Conservation (phyloP, 768 basidiomycete genomes). For the Suillus subaureus region DNA sequence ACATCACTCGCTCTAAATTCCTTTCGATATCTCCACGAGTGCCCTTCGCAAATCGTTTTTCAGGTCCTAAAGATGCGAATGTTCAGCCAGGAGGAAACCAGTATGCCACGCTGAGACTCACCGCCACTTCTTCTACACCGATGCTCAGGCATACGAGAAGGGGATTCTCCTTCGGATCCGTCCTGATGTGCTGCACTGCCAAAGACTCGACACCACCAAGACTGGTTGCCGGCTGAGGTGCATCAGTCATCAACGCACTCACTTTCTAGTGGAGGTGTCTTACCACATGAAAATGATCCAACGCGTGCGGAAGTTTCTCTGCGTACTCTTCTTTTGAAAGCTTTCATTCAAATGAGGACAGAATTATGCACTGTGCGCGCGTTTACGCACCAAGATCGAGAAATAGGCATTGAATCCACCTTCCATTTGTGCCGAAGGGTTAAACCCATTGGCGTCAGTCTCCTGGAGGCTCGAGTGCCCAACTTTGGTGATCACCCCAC, state of each 20-base stretch:
- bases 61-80: slow-evolving; percentile 53
- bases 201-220: slow-evolving; percentile 87
- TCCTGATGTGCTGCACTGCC: slow-evolving; percentile 67
- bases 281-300: slow-evolving; percentile 70
- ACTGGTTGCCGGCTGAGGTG: slow-evolving; percentile 72
- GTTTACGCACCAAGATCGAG: slow-evolving; percentile 54
- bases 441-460: slow-evolving; percentile 59
- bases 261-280: slow-evolving; percentile 28
- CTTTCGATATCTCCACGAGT: slow-evolving; percentile 42
- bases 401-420: slow-evolving; percentile 82
- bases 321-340: slow-evolving; percentile 55
- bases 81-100: slow-evolving; percentile 11
- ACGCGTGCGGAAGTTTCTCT: slow-evolving; percentile 54
- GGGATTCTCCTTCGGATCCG: slow-evolving; percentile 67
- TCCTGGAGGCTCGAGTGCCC: slow-evolving; percentile 81
- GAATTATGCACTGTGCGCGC: background rate
- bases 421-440: slow-evolving; percentile 68
- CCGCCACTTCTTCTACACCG: slow-evolving; percentile 82
- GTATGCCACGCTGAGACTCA: slow-evolving; percentile 28
- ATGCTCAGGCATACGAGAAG: slow-evolving; percentile 73
- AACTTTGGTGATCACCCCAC: slow-evolving; percentile 64
- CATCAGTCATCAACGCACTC: slow-evolving; percentile 3
- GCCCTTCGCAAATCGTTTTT: slow-evolving; percentile 67
- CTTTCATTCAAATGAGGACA: slow-evolving; percentile 33
- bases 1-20: slow-evolving; percentile 9